Conservation (phyloP, 2,329 filamentous ascomycete genomes). For the Reticulascus tulasneorum region DNA sequence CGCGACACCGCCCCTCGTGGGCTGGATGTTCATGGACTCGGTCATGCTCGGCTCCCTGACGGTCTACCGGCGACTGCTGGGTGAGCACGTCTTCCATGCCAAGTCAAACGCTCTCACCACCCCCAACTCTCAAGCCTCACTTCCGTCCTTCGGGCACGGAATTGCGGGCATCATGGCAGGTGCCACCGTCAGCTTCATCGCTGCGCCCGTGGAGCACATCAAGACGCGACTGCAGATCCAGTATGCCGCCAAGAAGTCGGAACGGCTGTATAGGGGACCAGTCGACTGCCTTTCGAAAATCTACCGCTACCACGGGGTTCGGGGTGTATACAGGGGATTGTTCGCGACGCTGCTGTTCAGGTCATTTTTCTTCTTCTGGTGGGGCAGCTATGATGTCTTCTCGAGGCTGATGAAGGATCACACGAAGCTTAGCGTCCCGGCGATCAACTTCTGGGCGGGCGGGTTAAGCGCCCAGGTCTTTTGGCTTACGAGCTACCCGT, state of each 20-base stretch:
- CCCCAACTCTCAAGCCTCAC: slow-evolving; percentile 25
- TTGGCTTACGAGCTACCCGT: slow-evolving; percentile 89
- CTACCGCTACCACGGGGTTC: slow-evolving; percentile 66
- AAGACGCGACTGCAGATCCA: slow-evolving; percentile 94
- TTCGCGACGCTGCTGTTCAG: slow-evolving; percentile 83
- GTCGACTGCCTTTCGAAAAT: slow-evolving; percentile 78
- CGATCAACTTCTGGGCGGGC: slow-evolving; percentile 95
- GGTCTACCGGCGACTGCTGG: slow-evolving; percentile 79
- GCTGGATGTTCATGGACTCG: slow-evolving; percentile 97
- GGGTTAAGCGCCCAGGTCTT: slow-evolving; percentile 91
- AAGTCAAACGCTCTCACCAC: slow-evolving; percentile 23
- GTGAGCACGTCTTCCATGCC: slow-evolving; percentile 71
- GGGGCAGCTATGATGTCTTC: slow-evolving; percentile 89
- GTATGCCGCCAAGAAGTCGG: slow-evolving; percentile 74
- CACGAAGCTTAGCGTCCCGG: slow-evolving; percentile 70
- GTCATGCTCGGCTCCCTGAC: slow-evolving; percentile 89
- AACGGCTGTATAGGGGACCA: slow-evolving; percentile 79
- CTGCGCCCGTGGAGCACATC: slow-evolving; percentile 90
- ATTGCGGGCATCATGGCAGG: slow-evolving; percentile 85
- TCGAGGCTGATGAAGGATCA: slow-evolving; percentile 62
- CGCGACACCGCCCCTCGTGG: slow-evolving; percentile 83
- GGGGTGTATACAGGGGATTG: slow-evolving; percentile 82
- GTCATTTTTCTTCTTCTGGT: slow-evolving; percentile 96
- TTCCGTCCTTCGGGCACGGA: slow-evolving; percentile 79
- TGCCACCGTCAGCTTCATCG: slow-evolving; percentile 85